Conservation (phyloP, 441 rosid genomes). For the Omphalea diandra region DNA sequence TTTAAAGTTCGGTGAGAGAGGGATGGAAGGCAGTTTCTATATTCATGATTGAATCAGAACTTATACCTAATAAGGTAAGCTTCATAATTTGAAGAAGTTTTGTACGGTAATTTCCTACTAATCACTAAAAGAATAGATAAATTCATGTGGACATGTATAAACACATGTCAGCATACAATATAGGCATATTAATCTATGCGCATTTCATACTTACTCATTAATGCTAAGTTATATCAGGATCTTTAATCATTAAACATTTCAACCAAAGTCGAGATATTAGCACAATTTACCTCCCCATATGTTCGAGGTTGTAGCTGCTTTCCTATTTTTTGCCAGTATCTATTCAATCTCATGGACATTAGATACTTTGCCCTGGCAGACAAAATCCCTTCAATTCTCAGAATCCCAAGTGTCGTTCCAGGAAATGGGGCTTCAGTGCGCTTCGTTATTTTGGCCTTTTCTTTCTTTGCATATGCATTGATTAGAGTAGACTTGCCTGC, state of each 20-base stretch:
- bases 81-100: neutral
- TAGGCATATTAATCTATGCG: neutral
- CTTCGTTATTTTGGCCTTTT: slow-evolving; percentile 64
- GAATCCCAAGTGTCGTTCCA: slow-evolving; percentile 84
- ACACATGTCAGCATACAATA: neutral
- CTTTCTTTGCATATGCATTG: slow-evolving; percentile 74
- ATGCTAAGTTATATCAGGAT: neutral
- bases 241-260: neutral
- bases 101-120: neutral
- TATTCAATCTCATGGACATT: slow-evolving; percentile 73
- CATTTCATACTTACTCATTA: neutral
- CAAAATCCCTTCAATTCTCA: slow-evolving; percentile 79
- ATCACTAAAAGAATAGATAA: neutral
- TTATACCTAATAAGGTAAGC: neutral
- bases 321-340: slow-evolving; percentile 78
- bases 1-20: neutral
- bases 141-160: neutral
- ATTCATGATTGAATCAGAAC: neutral
- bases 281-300: slow-evolving; percentile 63
- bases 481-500: slow-evolving; percentile 88
- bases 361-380: slow-evolving; percentile 90
- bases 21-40: no score
- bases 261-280: slow-evolving; percentile 16
- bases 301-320: slow-evolving; percentile 82
- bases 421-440: slow-evolving; percentile 93